These are phyloP conservation scores for Acer campestre DNA, from an alignment of 345 rosid genomes.

Conservation along the genomic window DNA sequence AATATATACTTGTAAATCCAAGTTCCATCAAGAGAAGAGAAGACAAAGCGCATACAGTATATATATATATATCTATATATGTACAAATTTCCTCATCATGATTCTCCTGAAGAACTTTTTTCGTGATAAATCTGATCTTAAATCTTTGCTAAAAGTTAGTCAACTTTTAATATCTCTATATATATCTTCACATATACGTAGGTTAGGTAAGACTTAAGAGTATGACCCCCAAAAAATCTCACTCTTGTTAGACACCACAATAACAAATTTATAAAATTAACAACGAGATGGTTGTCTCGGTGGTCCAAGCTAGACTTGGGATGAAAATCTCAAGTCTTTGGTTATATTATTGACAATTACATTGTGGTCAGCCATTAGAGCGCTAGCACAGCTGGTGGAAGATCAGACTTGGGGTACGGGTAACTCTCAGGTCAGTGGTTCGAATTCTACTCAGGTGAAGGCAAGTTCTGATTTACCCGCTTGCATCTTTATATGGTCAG, in stretches of 20 bases:
- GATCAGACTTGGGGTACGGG: no score
- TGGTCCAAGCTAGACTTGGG: no score
- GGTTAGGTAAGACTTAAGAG: slow-evolving; percentile 39
- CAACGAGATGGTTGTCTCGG: no score
- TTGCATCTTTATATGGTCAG: no score
- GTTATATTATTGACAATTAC: no score
- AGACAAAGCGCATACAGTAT: background rate
- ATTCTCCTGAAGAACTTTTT: background rate
- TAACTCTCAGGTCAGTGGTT: no score
- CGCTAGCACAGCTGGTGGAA: no score
- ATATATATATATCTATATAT: background rate
- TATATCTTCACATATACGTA: slow-evolving; percentile 23
- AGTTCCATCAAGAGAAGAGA: background rate
- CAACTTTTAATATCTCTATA: slow-evolving; percentile 14
- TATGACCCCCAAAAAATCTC: slow-evolving; percentile 8
- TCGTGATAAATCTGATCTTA: slow-evolving; percentile 9
- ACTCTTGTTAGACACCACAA: slow-evolving; percentile 27
- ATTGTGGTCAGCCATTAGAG: no score
- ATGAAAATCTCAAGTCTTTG: no score
- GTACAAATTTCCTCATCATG: background rate
- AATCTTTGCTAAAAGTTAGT: slow-evolving; percentile 21
- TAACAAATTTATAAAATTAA: slow-evolving; percentile 29
- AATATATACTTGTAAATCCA: background rate
- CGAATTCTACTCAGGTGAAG: no score
- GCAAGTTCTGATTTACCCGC: no score